Percentiles rank a stretch among this genome's conserved stretches.
These are phyloP conservation scores for Cytospora paraplurivora DNA, from an alignment of 2,329 filamentous ascomycete species.

Conservation along the genomic window DNA sequence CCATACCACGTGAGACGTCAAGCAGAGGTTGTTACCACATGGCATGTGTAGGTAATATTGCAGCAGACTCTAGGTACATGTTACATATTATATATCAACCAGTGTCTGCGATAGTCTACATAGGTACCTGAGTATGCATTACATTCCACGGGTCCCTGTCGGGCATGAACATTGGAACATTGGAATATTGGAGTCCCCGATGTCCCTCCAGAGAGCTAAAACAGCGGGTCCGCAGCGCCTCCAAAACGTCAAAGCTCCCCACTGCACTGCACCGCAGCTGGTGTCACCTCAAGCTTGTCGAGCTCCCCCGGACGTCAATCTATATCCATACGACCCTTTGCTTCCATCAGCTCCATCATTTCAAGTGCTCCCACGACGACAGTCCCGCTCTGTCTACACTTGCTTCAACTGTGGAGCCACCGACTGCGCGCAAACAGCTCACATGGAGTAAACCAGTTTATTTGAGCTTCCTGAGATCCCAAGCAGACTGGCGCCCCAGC, in stretches of 20 bases:
- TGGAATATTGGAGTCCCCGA: no score
- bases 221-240: background rate
- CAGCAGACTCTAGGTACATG: no score
- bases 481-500: constrained; percentile 10
- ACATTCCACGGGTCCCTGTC: no score
- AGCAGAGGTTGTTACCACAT: no score
- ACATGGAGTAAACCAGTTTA: background rate
- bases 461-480: background rate
- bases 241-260: constrained; percentile 2
- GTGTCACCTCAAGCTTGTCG: background rate
- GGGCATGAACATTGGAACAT: no score
- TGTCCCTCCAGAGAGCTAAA: background rate
- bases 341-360: background rate
- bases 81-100: no score
- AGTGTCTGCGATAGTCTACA: no score
- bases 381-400: background rate
- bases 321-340: background rate
- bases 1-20: no score
- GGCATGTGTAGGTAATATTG: no score
- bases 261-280: background rate
- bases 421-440: background rate
- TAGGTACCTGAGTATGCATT: no score
- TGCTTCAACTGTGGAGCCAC: background rate
- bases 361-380: background rate
- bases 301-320: background rate